These are phyloP conservation scores for Macrocystidia cucumis DNA, from an alignment of 1,284 basidiomycete genomes.

Conservation along the genomic window DNA sequence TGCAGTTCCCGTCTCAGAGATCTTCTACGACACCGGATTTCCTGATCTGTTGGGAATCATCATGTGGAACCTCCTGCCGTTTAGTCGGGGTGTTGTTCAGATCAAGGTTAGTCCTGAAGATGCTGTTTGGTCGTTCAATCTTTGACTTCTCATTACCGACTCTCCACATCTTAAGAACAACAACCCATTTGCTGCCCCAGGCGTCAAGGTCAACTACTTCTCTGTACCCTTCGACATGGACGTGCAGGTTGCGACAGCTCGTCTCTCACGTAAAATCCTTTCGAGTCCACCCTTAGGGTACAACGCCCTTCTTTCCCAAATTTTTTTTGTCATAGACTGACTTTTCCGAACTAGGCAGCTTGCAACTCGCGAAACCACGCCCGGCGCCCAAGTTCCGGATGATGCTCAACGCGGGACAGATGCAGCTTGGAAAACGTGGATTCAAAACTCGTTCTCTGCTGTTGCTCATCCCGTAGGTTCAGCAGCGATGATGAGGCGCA, in stretches of 20 bases:
- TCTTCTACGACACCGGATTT: too few relatives aligned
- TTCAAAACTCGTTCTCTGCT: constrained; percentile 24
- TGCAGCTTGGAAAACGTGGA: constrained; percentile 1
- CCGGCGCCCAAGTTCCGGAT: constrained; percentile 33
- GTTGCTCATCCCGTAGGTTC: constrained; percentile 55
- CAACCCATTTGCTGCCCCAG: neutral
- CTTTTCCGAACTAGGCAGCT: constrained; percentile 7
- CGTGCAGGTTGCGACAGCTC: constrained; percentile 28
- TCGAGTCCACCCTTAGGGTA: constrained; percentile 31
- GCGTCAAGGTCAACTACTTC: neutral
- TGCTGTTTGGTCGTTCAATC: neutral
- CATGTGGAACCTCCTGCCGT: constrained; percentile 47
- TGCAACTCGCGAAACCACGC: constrained; percentile 30
- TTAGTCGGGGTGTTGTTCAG: constrained; percentile 41
- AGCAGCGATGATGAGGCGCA: constrained; percentile 1
- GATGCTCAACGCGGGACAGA: constrained; percentile 26
- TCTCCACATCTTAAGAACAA: neutral
- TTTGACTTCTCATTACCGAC: neutral
- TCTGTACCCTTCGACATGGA: constrained; percentile 8
- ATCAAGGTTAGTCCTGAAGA: constrained; percentile 35
- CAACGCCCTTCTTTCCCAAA: too few relatives aligned
- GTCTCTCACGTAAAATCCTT: constrained; percentile 37
- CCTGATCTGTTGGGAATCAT: constrained; percentile 41
- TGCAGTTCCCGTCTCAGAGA: too few relatives aligned
- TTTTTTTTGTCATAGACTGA: too few relatives aligned